Evolutionary conservation across 495 filamentous ascomycete species (phyloP).

Genomic region (Penicillium lagena): DNA sequence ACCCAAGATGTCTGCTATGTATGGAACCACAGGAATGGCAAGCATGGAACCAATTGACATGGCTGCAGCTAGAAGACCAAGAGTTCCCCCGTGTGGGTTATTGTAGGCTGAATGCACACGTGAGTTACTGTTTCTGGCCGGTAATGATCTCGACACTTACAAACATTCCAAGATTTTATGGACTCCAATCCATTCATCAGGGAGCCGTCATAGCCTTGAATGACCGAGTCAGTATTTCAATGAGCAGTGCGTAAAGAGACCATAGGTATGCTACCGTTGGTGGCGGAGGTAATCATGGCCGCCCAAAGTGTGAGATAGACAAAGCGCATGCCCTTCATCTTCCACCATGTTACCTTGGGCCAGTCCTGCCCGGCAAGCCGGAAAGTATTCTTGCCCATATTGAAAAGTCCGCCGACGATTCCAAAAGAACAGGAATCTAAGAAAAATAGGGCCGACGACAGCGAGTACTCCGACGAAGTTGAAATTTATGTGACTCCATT

Average conservation of each 20-base stretch:
- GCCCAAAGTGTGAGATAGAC: slow-evolving; percentile 31
- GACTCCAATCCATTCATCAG: slow-evolving; percentile 39
- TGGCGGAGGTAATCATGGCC: slow-evolving; percentile 30
- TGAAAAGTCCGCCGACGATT: background rate
- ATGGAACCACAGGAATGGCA: slow-evolving; percentile 58
- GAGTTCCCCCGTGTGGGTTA: slow-evolving; percentile 42
- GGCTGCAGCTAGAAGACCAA: slow-evolving; percentile 61
- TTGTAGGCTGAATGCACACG: slow-evolving; percentile 19
- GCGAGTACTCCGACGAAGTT: background rate
- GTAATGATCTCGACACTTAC: background rate
- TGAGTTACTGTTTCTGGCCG: no score
- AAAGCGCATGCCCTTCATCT: slow-evolving; percentile 30
- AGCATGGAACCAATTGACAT: slow-evolving; percentile 61
- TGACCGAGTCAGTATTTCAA: background rate
- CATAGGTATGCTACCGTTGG: slow-evolving; percentile 4
- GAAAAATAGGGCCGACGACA: no score
- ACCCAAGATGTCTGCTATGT: slow-evolving; percentile 55
- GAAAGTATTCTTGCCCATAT: slow-evolving; percentile 36
- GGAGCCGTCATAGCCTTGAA: slow-evolving; percentile 57
- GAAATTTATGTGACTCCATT: background rate
- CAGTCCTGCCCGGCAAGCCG: slow-evolving; percentile 33
- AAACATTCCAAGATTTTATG: slow-evolving; percentile 27
- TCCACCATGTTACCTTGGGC: slow-evolving; percentile 33
- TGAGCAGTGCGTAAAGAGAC: background rate
- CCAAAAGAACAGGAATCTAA: background rate